Base-by-base conservation (phyloP, 148 eudicot genomes). In the Diospyros lotus region DNA sequence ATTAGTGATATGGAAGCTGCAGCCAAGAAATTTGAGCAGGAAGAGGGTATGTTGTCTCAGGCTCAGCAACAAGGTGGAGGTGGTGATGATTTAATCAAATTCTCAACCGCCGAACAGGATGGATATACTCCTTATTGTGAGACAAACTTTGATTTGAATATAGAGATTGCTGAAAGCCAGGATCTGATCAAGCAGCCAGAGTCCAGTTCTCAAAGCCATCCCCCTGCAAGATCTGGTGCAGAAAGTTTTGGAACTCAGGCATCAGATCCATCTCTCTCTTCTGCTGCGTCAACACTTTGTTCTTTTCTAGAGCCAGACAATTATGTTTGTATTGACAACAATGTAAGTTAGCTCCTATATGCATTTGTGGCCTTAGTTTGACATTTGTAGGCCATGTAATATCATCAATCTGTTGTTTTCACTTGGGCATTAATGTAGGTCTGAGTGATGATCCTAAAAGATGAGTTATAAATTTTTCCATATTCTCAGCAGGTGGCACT, bases 1-100 rank as follows among this genome's bases (percentile, higher is more conserved):
- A 81, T 96, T 65, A 74, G 74, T 64, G 87, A 88, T 74, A 75
- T 96, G 84, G 98, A 96, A 83, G 85, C 85, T 73, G 90, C 80
- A 54, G 94, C 99, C n/a, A 91, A 73, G 85, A 81, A 75, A 64
- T 96, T 96, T 85, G 98, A 93, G 81, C 87, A 80, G 81, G 94
- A 93, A 45, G 83, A 81, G 45, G 80, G 60, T 76, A 70, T 91
- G 12, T 42, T 78, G 17, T 79, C 50, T 58, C 89, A 82, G 81
- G 84, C 84, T 60, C 84, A 83, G 71, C 86, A 81, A 52, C 73
- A 78, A 51, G 75, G 59, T 58, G 73, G 74, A 75, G 77, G 77
- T 68, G 79, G 78, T 38, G 90, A 83, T 42, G 96, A 88, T 68
- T 66, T 80, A 7, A 81, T 83, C 6, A 73, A 77, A 80, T 81